Evolutionary conservation across 192 early-diverging fungal species (phyloP), one percentile per base, ranked within the genome.

Genomic region (Umbelopsis sp.): DNA sequence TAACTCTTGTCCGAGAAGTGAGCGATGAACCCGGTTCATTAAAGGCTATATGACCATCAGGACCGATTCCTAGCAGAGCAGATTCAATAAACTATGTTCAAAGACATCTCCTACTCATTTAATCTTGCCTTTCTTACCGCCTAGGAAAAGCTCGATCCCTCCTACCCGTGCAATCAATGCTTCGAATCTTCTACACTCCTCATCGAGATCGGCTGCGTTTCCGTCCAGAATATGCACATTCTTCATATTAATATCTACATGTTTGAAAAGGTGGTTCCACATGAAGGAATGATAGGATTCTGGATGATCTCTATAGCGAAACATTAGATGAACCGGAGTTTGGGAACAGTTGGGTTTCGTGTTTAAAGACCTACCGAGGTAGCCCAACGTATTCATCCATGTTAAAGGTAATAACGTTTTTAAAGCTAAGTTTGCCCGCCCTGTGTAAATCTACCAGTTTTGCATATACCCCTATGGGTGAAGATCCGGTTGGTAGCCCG

Each of bases 221-320:
- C 94, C 94, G 70, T 95, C 84, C 34, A 95, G 85, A 69, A 95
- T 91, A 81, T 95, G 88, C 45, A 93, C 94, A 80, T 94, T 93
- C 78, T 92, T 84, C 22, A 90, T 87, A 44, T 83, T 77, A 71
- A 94, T 94, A 69, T 95, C 90, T 66, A 95, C 87, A 76, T 94
- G 91, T 82, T 93, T 92, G 86, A 95, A 94, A 44, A 95, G 83
- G 70, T 94, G 87, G 75, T 90, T 90, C 93, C 93, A 95, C 94
- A 95, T 95, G 76, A 95, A 95, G 31, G 91, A 88, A 82, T 93
- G 94, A 81, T 95, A 95, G 53, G 90, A 91, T 82, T 95, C 92
- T 17, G 93, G 92, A 75, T 95, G 94, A 59, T 94, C 88, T 74
- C 88, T 87, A 32, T n/a, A 3, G 12, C n/a, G 16, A 74, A n/a